Evolutionary conservation across 1,284 basidiomycete species (phyloP).

Genomic region (Lignosus rhinocerotis): DNA sequence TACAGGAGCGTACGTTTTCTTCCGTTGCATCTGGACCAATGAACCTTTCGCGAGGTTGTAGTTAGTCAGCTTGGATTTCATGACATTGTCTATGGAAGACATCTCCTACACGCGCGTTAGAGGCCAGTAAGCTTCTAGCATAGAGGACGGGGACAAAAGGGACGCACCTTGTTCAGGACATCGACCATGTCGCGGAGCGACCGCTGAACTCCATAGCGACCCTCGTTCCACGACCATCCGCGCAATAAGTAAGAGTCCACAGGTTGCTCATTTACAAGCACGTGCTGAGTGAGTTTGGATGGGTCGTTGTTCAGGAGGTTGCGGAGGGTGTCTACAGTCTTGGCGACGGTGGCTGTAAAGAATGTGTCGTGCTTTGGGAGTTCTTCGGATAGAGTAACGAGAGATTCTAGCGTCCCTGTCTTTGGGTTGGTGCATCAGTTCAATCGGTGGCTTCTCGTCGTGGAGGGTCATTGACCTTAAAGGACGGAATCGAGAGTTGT

Average conservation of each 20-base stretch:
- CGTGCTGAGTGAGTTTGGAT: conserved; percentile 79
- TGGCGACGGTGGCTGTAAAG: conserved; percentile 87
- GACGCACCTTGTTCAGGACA: conserved; percentile 71
- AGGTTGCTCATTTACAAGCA: conserved; percentile 79
- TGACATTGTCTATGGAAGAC: conserved; percentile 84
- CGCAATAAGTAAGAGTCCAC: conserved; percentile 82
- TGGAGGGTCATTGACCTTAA: conserved; percentile 59
- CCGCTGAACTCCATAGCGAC: conserved; percentile 82
- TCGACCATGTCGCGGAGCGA: conserved; percentile 83
- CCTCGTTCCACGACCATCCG: conserved; percentile 88
- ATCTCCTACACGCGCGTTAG: conserved; percentile 63
- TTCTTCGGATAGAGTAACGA: conserved; percentile 90
- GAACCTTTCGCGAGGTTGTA: conserved; percentile 96
- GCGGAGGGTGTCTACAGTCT: conserved; percentile 93
- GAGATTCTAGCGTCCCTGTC: conserved; percentile 92
- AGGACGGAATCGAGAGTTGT: conserved; percentile 68
- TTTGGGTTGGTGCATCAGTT: conserved; percentile 34
- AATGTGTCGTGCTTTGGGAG: conserved; percentile 90
- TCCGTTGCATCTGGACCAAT: conserved; percentile 91
- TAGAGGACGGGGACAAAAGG: conserved; percentile 5
- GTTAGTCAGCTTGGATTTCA: conserved; percentile 87
- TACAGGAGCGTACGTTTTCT: conserved; percentile 72
- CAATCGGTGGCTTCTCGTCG: background rate
- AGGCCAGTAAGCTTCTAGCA: background rate
- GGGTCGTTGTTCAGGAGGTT: conserved; percentile 91